Percentiles rank a stretch among this genome's conserved stretches.
phyloP scores from a whole-genome alignment of 2,329 filamentous ascomycete species.

The Aureobasidium sp. region DNA sequence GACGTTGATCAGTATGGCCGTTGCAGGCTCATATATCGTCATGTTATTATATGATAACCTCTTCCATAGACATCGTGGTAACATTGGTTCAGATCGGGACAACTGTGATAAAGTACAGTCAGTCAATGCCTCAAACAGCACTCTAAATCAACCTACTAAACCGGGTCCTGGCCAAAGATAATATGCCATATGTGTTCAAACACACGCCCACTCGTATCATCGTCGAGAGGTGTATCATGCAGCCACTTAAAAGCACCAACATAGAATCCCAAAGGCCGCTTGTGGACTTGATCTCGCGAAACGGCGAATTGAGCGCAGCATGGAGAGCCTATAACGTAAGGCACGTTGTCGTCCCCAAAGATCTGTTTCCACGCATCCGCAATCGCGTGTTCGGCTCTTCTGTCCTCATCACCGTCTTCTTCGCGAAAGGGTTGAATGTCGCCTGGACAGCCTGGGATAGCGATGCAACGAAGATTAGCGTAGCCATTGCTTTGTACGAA shows the following conservation, averaged over 20 bases:
- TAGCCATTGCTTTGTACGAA: conserved; percentile 44
- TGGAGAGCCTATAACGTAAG: conserved; percentile 38
- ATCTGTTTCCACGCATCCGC: not conserved
- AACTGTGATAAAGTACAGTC: not conserved
- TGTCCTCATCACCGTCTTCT: conserved; percentile 22
- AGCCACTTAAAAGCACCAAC: conserved; percentile 41
- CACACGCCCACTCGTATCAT: conserved; percentile 44
- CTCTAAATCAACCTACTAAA: not conserved
- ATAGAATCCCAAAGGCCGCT: conserved; percentile 40
- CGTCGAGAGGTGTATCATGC: conserved; percentile 36
- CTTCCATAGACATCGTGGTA: not conserved
- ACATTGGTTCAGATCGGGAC: not conserved
- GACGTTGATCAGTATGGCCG: not conserved
- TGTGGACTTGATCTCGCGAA: conserved; percentile 37
- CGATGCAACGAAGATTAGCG: conserved; percentile 45
- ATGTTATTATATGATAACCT: not conserved
- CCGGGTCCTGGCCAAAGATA: not conserved
- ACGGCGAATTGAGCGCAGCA: conserved; percentile 50
- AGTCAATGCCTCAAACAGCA: not conserved
- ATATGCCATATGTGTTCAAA: conserved; percentile 52
- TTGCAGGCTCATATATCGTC: not conserved
- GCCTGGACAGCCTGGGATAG: conserved; percentile 42
- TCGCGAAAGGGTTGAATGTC: conserved; percentile 38
- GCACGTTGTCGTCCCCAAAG: conserved; percentile 20
- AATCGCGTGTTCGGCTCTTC: not conserved